phyloP scores from a whole-genome alignment of 139 green algal species.

The Chlorella sorokiniana region DNA sequence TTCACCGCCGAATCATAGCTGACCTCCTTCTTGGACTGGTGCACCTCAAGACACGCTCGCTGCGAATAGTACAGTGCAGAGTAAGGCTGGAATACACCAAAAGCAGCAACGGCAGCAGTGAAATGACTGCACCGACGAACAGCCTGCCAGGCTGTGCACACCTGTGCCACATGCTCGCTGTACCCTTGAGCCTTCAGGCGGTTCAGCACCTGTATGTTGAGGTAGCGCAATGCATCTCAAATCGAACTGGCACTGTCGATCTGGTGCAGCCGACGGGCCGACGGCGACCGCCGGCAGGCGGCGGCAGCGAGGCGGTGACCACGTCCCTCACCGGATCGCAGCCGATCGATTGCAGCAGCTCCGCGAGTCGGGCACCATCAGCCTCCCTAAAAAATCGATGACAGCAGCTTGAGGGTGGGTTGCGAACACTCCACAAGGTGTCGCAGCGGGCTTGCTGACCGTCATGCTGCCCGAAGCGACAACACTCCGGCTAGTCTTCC shows the following conservation, averaged over 20 bases:
- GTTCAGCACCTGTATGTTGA: not conserved
- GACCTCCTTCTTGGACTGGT: slow-evolving; percentile 22
- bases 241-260: too few species aligned
- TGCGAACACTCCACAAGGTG: too few species aligned
- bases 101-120: too few species aligned
- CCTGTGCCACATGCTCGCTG: slow-evolving; percentile 27
- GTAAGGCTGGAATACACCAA: too few species aligned
- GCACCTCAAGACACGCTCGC: slow-evolving; percentile 41
- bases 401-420: too few species aligned
- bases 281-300: not conserved
- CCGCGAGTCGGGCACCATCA: not conserved
- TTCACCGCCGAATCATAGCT: slow-evolving; percentile 1
- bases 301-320: too few species aligned
- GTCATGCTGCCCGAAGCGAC: too few species aligned
- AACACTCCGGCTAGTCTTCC: too few species aligned
- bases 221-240: too few species aligned
- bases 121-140: not conserved
- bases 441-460: too few species aligned
- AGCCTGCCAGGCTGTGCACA: not conserved
- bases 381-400: too few species aligned
- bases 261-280: not conserved
- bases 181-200: slow-evolving; percentile 9
- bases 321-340: not conserved
- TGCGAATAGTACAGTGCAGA: slow-evolving; percentile 9
- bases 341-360: slow-evolving; percentile 3